phyloP scores from a whole-genome alignment of 169 alveolate genomes.

The Plasmodium chabaudi region DNA sequence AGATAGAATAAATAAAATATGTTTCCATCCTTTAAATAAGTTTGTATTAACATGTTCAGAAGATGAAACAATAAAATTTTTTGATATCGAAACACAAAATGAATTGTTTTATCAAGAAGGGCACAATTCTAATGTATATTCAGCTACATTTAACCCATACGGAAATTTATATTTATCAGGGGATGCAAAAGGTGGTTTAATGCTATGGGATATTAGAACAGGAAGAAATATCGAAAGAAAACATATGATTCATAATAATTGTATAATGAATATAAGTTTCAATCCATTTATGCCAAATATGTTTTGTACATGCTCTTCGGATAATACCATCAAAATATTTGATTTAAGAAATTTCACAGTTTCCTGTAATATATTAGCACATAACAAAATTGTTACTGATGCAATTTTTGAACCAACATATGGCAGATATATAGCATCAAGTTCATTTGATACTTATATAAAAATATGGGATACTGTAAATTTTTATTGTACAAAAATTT shows the following conservation, averaged over 20 bases:
- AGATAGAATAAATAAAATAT: constrained; percentile 80
- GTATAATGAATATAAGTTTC: constrained; percentile 82
- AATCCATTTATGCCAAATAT: constrained; percentile 83
- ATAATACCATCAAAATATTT: constrained; percentile 84
- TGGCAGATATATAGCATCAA: constrained; percentile 85
- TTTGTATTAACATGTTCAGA: constrained; percentile 79
- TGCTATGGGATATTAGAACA: constrained; percentile 85
- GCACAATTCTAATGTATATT: constrained; percentile 81
- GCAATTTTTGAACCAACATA: constrained; percentile 84
- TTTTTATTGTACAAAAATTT: constrained; percentile 84
- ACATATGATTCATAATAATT: constrained; percentile 79
- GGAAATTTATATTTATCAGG: constrained; percentile 86
- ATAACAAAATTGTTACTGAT: constrained; percentile 84
- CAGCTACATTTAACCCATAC: constrained; percentile 82
- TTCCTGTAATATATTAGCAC: constrained; percentile 82
- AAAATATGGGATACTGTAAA: constrained; percentile 86
- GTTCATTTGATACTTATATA: constrained; percentile 84
- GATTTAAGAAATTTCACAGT: constrained; percentile 82
- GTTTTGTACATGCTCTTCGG: constrained; percentile 84
- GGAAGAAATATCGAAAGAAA: constrained; percentile 84
- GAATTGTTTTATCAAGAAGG: constrained; percentile 87
- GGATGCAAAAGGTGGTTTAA: constrained; percentile 83
- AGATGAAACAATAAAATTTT: constrained; percentile 84
- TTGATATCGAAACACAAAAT: constrained; percentile 79
- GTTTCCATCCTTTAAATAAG: constrained; percentile 82